Conservation (phyloP, 1,284 basidiomycete genomes). For the Melampsora allii-populina region DNA sequence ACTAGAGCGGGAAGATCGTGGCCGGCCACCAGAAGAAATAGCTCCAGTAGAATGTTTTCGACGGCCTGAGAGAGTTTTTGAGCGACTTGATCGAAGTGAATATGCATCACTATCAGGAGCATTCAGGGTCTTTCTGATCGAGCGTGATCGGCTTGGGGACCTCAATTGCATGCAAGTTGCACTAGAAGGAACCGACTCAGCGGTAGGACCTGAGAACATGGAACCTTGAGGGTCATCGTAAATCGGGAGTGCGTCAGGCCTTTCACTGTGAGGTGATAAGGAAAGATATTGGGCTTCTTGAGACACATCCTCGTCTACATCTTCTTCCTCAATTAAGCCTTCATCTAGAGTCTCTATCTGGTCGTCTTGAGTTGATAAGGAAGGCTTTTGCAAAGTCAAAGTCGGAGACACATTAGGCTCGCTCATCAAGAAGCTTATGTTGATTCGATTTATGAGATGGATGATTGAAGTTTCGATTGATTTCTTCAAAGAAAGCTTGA, state of each 20-base stretch:
- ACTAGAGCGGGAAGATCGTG: constrained; percentile 7
- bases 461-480: too few relatives aligned
- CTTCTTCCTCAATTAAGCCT: not conserved
- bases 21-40: constrained; percentile 9
- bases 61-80: constrained; percentile 10
- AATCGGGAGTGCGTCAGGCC: constrained; percentile 39
- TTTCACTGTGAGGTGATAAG: not conserved
- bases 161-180: constrained; percentile 48
- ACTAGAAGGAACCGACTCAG: constrained; percentile 47
- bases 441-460: too few relatives aligned
- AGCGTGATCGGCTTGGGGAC: constrained; percentile 32
- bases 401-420: too few relatives aligned
- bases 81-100: constrained; percentile 25
- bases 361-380: too few relatives aligned
- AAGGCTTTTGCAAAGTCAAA: too few relatives aligned
- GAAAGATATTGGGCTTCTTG: not conserved
- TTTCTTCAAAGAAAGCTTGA: too few relatives aligned
- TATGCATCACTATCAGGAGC: constrained; percentile 36
- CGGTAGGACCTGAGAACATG: constrained; percentile 49
- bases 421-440: too few relatives aligned
- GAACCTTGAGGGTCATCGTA: constrained; percentile 50
- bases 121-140: constrained; percentile 38
- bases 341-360: not conserved
- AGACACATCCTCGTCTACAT: not conserved
- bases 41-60: constrained; percentile 2